phyloP scores from a whole-genome alignment of 2,329 filamentous ascomycete species.

The Colletotrichum sp. region DNA sequence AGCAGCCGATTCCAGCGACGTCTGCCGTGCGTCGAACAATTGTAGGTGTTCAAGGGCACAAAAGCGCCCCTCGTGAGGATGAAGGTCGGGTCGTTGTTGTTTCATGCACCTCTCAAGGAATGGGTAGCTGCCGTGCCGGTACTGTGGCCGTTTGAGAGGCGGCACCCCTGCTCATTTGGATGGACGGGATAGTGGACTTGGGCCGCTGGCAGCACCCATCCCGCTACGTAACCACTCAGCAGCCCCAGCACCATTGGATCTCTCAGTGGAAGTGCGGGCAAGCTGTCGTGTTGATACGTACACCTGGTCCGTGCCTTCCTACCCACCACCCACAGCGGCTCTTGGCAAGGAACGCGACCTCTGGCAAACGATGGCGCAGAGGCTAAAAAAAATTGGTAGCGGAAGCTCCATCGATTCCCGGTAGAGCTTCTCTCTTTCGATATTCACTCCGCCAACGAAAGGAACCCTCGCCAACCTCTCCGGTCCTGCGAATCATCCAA shows the following conservation, averaged over 20 bases:
- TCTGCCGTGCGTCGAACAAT: not conserved
- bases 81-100: not conserved
- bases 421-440: slow-evolving; percentile 20
- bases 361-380: slow-evolving; percentile 15
- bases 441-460: slow-evolving; percentile 10
- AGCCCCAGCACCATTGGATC: not conserved
- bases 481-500: not conserved
- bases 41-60: not conserved
- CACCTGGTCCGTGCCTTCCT: slow-evolving; percentile 2
- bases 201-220: not conserved
- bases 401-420: slow-evolving; percentile 20
- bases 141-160: slow-evolving; percentile 1
- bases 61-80: slow-evolving; percentile 1
- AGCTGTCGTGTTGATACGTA: not conserved
- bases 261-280: not conserved
- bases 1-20: not conserved
- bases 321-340: slow-evolving; percentile 1
- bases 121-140: slow-evolving; percentile 12
- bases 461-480: not conserved
- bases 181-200: not conserved
- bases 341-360: slow-evolving; percentile 17
- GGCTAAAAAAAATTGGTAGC: slow-evolving; percentile 25
- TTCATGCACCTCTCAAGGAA: slow-evolving; percentile 10
- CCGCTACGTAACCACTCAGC: slow-evolving; percentile 11
- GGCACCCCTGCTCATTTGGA: slow-evolving; percentile 2